Conservation (phyloP, 208 protist genomes). For the Leishmania mexicana region DNA sequence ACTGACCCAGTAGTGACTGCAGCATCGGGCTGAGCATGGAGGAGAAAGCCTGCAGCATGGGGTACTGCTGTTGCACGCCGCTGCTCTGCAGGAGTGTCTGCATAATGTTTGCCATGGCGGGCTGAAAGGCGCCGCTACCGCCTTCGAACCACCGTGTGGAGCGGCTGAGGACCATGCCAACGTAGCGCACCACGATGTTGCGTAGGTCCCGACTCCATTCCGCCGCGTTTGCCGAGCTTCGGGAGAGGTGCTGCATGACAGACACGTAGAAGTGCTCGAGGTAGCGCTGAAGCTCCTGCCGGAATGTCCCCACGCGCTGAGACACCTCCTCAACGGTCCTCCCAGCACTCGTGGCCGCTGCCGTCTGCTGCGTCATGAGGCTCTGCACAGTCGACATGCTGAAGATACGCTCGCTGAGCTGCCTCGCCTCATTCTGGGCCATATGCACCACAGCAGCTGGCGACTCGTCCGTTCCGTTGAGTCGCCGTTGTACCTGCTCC, state of each 20-base stretch:
- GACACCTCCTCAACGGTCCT: neutral
- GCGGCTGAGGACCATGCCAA: constrained; percentile 31
- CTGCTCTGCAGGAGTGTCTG: constrained; percentile 9
- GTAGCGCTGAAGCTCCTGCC: constrained; percentile 18
- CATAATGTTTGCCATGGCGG: constrained; percentile 8
- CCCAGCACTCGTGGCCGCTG: neutral
- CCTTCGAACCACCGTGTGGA: constrained; percentile 42
- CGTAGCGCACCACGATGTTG: constrained; percentile 26
- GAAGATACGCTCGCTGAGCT: constrained; percentile 10
- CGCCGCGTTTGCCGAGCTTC: constrained; percentile 6
- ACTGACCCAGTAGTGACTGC: constrained; percentile 15
- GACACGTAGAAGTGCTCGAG: constrained; percentile 22
- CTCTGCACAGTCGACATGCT: constrained; percentile 1
- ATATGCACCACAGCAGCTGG: constrained; percentile 6
- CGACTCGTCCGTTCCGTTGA: neutral
- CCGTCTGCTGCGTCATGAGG: neutral
- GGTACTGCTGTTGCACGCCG: constrained; percentile 4
- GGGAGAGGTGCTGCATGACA: constrained; percentile 22
- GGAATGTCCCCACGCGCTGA: constrained; percentile 7
- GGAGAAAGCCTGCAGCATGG: constrained; percentile 12
- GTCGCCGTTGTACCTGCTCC: constrained; percentile 17
- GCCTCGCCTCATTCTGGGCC: constrained; percentile 13
- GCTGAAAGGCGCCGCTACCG: constrained; percentile 11
- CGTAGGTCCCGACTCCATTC: constrained; percentile 39
- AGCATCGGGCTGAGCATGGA: constrained; percentile 21